Base-by-base conservation (phyloP, 1,284 basidiomycete species). In the Paramarasmius palmivorus region DNA sequence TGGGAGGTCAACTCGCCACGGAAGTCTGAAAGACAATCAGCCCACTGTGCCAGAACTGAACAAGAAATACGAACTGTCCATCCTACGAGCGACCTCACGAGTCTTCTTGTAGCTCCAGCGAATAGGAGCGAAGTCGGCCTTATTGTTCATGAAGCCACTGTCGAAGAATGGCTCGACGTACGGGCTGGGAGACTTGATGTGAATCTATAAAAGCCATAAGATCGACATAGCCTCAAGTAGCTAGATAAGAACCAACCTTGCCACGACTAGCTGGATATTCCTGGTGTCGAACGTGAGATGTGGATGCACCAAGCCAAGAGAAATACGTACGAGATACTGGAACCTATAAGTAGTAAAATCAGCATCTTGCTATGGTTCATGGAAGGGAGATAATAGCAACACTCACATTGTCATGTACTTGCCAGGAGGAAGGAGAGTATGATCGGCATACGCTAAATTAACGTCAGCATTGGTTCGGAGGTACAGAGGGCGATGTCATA, bases 51-150 rank as follows among this genome's bases (percentile, higher is more conserved):
- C 8, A 26, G 1, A 19, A 20, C 8, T 7, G 15, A 15, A 22
- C 15, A 38, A 40, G 32, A 17, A 29, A 17, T 26, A 51, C 70
- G 53, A 60, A 84, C 82, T 78, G 59, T 88, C 84, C 86, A 87
- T 88, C 59, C 85, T 74, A 59, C 85, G 75, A n/a, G 84, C 85
- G 17, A 87, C 70, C 61, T 88, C 85, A 61, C 86, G 82, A 41
- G 83, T 85, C 74, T 82, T 82, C 79, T 88, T 88, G 73, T 88
- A 88, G 62, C 81, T 82, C 86, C 86, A 88, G 46, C 84, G 81
- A 60, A 87, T 84, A 12, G 86, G 86, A n/a, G 84, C 84, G 61
- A 86, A 84, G 71, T 87, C 86, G 22, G 84, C 85, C 73, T 86
- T 85, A 72, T 87, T 68, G 73, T 86, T 88, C 83, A 88, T 82